Evolutionary conservation across 2,329 filamentous ascomycete genomes (phyloP).

Genomic region (Aspergillus tamarii): DNA sequence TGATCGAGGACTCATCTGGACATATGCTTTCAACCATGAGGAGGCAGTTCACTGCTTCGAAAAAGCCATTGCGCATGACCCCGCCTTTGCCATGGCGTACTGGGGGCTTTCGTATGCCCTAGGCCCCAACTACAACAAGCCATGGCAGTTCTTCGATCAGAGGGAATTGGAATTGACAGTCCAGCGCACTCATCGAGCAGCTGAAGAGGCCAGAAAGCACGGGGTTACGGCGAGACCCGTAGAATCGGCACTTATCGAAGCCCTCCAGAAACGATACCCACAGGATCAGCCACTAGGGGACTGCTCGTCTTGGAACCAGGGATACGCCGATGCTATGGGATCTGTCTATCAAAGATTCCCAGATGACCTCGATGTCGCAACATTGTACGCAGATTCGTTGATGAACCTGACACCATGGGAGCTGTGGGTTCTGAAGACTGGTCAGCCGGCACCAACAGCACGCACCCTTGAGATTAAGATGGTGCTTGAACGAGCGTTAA

Average conservation of each 20-base stretch:
- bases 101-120: slow-evolving; percentile 62
- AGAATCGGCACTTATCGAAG: slow-evolving; percentile 66
- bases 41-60: slow-evolving; percentile 43
- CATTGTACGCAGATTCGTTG: slow-evolving; percentile 65
- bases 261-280: slow-evolving; percentile 66
- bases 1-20: slow-evolving; percentile 39
- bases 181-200: slow-evolving; percentile 52
- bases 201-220: slow-evolving; percentile 46
- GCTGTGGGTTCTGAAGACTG: slow-evolving; percentile 65
- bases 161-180: slow-evolving; percentile 59
- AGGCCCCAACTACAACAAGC: slow-evolving; percentile 80
- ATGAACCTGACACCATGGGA: slow-evolving; percentile 70
- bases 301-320: slow-evolving; percentile 58
- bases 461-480: slow-evolving; percentile 61
- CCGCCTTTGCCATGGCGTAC: slow-evolving; percentile 42
- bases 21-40: slow-evolving; percentile 45
- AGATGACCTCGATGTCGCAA: slow-evolving; percentile 65
- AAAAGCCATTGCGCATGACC: slow-evolving; percentile 38
- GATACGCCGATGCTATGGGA: slow-evolving; percentile 66
- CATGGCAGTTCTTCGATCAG: slow-evolving; percentile 71
- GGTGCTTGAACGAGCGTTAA: slow-evolving; percentile 63
- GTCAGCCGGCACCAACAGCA: slow-evolving; percentile 58
- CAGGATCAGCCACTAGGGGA: slow-evolving; percentile 52
- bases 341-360: slow-evolving; percentile 56
- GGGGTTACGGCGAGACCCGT: slow-evolving; percentile 47